Conservation (phyloP, 306 rosid species). For the Ammopiptanthus mongolicus region DNA sequence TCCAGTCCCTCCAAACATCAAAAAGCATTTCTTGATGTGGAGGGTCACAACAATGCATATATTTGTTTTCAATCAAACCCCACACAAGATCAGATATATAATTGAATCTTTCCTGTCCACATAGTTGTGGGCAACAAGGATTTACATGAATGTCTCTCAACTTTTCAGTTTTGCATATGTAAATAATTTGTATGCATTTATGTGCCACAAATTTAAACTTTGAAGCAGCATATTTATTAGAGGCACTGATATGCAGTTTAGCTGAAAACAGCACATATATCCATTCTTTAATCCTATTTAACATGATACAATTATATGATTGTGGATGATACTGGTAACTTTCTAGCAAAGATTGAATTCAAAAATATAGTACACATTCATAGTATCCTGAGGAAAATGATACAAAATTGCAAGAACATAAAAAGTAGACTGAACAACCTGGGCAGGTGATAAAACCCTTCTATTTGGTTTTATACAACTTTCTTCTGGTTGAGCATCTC, state of each 20-base stretch:
- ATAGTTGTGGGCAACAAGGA: not conserved
- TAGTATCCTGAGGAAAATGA: conserved; percentile 4
- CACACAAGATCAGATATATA: not conserved
- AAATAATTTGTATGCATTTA: not conserved
- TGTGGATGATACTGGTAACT: not conserved
- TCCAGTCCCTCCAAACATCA: not conserved
- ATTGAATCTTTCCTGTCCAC: not conserved
- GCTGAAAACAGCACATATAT: not conserved
- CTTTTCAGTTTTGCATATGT: not conserved
- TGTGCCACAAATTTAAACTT: not conserved
- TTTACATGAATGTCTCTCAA: conserved; percentile 1
- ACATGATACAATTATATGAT: not conserved
- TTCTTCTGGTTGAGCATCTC: conserved; percentile 64
- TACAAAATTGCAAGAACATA: not conserved
- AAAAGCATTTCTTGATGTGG: not conserved
- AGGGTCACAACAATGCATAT: conserved; percentile 2
- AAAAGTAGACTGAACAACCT: conserved; percentile 47
- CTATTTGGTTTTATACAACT: conserved; percentile 34
- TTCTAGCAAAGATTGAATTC: not conserved
- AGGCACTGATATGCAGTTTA: not conserved
- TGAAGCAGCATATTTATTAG: conserved; percentile 1
- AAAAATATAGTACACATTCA: not conserved
- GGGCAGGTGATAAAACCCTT: conserved; percentile 72
- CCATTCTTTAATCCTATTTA: not conserved
- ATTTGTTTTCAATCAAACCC: not conserved